Percentiles rank a stretch among this genome's conserved stretches.
Evolutionary conservation across 2,329 filamentous ascomycete species (phyloP).

Genomic region (Orbilia quercus): DNA sequence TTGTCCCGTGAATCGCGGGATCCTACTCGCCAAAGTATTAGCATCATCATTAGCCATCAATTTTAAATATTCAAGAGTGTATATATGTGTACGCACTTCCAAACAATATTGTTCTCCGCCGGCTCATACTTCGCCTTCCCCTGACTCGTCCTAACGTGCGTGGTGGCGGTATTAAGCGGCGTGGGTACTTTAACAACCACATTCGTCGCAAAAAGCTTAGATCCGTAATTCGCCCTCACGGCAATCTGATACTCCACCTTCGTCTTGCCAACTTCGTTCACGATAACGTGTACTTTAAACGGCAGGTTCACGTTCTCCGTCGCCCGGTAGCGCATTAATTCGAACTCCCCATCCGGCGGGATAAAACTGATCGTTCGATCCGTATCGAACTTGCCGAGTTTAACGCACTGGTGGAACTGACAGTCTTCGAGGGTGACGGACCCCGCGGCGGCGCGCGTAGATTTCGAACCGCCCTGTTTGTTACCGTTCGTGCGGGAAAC

Average conservation of each 20-base stretch:
- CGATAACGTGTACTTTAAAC: conserved; percentile 98
- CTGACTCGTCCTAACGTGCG: conserved; percentile 90
- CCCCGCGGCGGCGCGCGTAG: conserved; percentile 92
- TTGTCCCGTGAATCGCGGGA: conserved; percentile 97
- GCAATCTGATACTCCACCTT: conserved; percentile 99
- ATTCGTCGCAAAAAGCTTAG: conserved; percentile 96
- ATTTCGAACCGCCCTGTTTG: conserved; percentile 79
- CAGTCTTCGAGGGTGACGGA: conserved; percentile 97
- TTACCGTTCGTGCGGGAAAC: conserved; percentile 79
- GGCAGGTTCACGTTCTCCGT: conserved; percentile 98
- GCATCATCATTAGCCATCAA: not conserved
- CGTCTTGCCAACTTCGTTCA: conserved; percentile 94
- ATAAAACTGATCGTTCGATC: conserved; percentile 98
- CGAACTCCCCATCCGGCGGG: conserved; percentile 96
- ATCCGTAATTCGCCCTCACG: conserved; percentile 94
- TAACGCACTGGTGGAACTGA: conserved; percentile 98
- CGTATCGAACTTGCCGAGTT: conserved; percentile 94
- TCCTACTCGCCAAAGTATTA: conserved; percentile 63
- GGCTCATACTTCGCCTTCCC: conserved; percentile 99
- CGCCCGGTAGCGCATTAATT: conserved; percentile 97
- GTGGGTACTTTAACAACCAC: conserved; percentile 94
- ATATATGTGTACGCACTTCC: conserved; percentile 71
- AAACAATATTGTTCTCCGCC: conserved; percentile 96
- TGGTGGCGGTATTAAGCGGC: conserved; percentile 93
- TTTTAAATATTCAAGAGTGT: not conserved